Conservation (phyloP, 139 green algal species). For the Trebouxia sp. region DNA sequence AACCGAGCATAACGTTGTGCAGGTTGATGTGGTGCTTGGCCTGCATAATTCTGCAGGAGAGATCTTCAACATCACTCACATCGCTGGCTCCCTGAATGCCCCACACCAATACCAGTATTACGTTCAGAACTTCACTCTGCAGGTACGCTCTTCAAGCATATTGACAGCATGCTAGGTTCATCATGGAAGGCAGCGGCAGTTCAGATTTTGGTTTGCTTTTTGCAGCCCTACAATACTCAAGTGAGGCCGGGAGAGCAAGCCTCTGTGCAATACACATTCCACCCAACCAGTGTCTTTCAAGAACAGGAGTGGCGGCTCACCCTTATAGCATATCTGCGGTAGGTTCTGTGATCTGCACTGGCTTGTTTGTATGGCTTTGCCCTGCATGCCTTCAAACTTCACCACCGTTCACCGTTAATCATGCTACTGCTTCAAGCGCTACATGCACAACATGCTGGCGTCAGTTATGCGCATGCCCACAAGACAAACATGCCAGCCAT, state of each 20-base stretch:
- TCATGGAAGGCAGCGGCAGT: too few species aligned
- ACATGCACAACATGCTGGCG: too few species aligned
- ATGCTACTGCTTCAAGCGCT: too few species aligned
- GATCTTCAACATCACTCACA: constrained; percentile 64
- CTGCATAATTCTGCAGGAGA: constrained; percentile 62
- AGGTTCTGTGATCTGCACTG: too few species aligned
- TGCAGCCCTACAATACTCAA: constrained; percentile 54
- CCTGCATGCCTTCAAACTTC: too few species aligned
- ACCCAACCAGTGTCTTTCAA: constrained; percentile 49
- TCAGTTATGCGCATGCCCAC: too few species aligned
- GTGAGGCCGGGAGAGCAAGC: constrained; percentile 57
- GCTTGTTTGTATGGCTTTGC: too few species aligned
- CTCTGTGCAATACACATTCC: constrained; percentile 71
- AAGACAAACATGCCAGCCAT: too few species aligned
- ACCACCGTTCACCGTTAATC: too few species aligned
- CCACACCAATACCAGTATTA: constrained; percentile 57
- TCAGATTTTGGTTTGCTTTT: too few species aligned
- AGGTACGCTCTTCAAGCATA: constrained; percentile 35
- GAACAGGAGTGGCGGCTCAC: constrained; percentile 44
- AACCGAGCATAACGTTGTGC: background rate
- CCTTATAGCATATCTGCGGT: constrained; percentile 18
- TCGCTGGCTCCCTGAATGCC: constrained; percentile 74
- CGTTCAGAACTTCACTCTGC: constrained; percentile 74
- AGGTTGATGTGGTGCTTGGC: constrained; percentile 57
- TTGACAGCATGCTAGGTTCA: background rate